Evolutionary conservation across 2,329 filamentous ascomycete species (phyloP).

Genomic region (Scedosporium apiospermum): DNA sequence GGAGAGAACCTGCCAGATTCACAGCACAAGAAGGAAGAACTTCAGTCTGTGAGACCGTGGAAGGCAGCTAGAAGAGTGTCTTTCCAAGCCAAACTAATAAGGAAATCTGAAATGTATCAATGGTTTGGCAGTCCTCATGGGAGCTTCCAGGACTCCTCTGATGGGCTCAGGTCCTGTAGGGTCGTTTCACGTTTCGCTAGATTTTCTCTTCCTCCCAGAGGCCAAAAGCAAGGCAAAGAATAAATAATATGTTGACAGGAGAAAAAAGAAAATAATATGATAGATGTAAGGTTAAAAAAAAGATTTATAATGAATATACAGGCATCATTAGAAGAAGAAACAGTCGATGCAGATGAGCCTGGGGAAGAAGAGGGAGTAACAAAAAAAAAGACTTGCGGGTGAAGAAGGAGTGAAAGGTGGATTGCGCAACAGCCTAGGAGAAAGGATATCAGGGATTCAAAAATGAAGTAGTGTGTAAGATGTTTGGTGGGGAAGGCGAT

Average conservation of each 20-base stretch:
- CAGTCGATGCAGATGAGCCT: conserved; percentile 9
- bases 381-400: conserved; percentile 1
- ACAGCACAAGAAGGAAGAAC: not conserved
- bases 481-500: not conserved
- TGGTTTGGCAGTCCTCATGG: not conserved
- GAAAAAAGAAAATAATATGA: not conserved
- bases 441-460: not conserved
- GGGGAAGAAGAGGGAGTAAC: conserved; percentile 4
- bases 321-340: conserved; percentile 16
- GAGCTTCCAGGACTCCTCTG: not conserved
- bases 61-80: not conserved
- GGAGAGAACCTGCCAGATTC: not conserved
- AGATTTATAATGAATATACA: conserved; percentile 17
- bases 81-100: not conserved
- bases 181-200: not conserved
- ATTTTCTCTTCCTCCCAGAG: conserved; percentile 6
- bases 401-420: not conserved
- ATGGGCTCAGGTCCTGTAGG: not conserved
- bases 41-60: not conserved
- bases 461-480: not conserved
- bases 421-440: not conserved
- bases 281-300: not conserved
- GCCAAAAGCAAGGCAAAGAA: conserved; percentile 4
- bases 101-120: not conserved
- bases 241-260: conserved; percentile 4